Percentiles rank a stretch among this genome's conserved stretches.
These are phyloP conservation scores for Gossypium aridum DNA, from an alignment of 441 rosid species.

Conservation along the genomic window DNA sequence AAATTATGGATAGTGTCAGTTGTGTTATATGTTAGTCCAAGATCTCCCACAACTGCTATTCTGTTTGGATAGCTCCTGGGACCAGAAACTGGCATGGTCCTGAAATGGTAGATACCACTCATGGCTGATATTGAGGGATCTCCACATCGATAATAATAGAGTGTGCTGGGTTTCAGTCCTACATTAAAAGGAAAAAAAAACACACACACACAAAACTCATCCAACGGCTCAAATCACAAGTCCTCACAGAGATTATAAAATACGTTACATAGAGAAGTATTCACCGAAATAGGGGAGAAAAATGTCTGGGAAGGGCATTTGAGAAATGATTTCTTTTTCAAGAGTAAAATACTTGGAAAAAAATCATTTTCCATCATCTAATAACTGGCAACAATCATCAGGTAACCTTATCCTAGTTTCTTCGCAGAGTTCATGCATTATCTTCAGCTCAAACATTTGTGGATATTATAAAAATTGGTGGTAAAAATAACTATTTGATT, in stretches of 20 bases:
- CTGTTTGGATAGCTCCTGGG: slow-evolving; percentile 49
- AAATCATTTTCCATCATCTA: background rate
- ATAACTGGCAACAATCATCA: no score
- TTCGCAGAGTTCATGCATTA: background rate
- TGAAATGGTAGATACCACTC: slow-evolving; percentile 50
- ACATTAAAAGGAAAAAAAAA: background rate
- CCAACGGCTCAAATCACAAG: background rate
- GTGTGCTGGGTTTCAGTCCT: slow-evolving; percentile 53
- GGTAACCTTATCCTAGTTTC: background rate
- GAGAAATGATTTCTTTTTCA: background rate
- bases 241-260: background rate
- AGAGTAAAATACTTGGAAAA: background rate
- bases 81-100: slow-evolving; percentile 66
- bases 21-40: slow-evolving; percentile 74
- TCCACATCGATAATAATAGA: slow-evolving; percentile 66
- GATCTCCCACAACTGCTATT: slow-evolving; percentile 63
- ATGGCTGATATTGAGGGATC: slow-evolving; percentile 57
- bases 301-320: background rate
- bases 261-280: background rate
- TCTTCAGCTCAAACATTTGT: background rate
- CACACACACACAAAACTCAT: background rate
- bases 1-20: slow-evolving; percentile 48
- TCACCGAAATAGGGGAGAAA: background rate
- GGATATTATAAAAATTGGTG: background rate
- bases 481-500: background rate